phyloP scores from a whole-genome alignment of 306 rosid genomes.

The Alnus rubra region DNA sequence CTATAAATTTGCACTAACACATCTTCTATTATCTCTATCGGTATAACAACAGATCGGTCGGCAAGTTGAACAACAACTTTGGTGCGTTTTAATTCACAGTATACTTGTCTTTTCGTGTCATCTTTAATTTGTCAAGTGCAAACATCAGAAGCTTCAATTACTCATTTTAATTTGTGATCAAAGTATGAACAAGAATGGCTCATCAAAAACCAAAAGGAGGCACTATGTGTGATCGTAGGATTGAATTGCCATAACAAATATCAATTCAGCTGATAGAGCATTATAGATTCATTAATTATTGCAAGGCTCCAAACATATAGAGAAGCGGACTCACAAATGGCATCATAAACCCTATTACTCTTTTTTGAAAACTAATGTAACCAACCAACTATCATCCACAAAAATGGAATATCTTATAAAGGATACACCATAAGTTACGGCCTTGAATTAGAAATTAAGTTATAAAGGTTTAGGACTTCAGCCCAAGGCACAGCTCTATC shows the following conservation, averaged over 20 bases:
- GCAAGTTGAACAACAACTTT: too few species aligned
- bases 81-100: slow-evolving; percentile 40
- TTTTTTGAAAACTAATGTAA: slow-evolving; percentile 13
- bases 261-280: neutral
- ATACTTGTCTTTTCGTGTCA: slow-evolving; percentile 86
- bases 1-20: too few species aligned
- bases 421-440: neutral
- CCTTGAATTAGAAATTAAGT: neutral
- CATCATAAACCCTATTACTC: neutral
- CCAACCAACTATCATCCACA: slow-evolving; percentile 1
- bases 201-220: neutral
- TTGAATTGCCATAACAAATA: neutral
- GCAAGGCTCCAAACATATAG: slow-evolving; percentile 17
- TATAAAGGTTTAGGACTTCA: neutral
- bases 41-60: too few species aligned
- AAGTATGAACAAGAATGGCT: slow-evolving; percentile 18
- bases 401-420: neutral
- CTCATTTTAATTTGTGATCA: neutral
- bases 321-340: slow-evolving; percentile 8
- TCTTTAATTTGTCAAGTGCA: slow-evolving; percentile 66
- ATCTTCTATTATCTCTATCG: too few species aligned
- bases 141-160: slow-evolving; percentile 6
- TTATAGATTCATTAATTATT: slow-evolving; percentile 12
- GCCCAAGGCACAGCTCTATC: neutral
- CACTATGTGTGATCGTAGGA: neutral